phyloP scores from a whole-genome alignment of 768 basidiomycete species.

The Rhizopogon rudus region DNA sequence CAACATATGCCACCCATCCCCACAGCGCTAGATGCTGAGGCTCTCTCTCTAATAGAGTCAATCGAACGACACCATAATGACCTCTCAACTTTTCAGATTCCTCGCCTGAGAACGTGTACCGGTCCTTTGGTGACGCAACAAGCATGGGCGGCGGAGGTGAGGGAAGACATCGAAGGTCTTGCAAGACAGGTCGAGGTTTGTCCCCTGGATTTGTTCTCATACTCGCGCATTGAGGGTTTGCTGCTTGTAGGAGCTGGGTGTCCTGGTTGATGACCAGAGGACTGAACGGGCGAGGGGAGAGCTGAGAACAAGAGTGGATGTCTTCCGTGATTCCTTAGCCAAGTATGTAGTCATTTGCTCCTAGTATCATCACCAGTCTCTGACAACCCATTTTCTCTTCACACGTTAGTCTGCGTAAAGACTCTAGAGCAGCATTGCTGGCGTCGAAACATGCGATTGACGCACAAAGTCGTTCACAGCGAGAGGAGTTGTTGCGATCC shows the following conservation, averaged over 20 bases:
- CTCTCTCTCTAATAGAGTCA: conserved; percentile 42
- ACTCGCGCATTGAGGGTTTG: background rate
- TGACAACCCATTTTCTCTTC: background rate
- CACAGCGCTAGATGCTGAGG: conserved; percentile 46
- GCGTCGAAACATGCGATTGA: conserved; percentile 73
- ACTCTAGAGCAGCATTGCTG: conserved; percentile 64
- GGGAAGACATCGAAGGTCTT: conserved; percentile 67
- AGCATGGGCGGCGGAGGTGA: conserved; percentile 64
- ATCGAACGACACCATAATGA: conserved; percentile 57
- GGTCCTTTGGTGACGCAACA: conserved; percentile 73
- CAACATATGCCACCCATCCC: conserved; percentile 61
- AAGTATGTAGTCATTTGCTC: conserved; percentile 38
- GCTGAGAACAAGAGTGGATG: conserved; percentile 45
- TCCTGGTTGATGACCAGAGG: conserved; percentile 69
- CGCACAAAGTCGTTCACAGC: conserved; percentile 46
- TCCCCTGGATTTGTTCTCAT: background rate
- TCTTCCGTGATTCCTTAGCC: conserved; percentile 40
- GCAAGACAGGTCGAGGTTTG: conserved; percentile 64
- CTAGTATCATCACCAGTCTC: background rate
- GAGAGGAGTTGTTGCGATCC: conserved; percentile 65
- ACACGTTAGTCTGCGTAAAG: conserved; percentile 48
- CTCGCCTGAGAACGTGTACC: conserved; percentile 61
- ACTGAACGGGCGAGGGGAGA: conserved; percentile 47
- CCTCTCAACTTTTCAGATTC: conserved; percentile 66
- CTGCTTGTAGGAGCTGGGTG: conserved; percentile 51